These are phyloP conservation scores for Urostyla sp. DNA, from an alignment of 73 alveolate genomes.

Conservation along the genomic window DNA sequence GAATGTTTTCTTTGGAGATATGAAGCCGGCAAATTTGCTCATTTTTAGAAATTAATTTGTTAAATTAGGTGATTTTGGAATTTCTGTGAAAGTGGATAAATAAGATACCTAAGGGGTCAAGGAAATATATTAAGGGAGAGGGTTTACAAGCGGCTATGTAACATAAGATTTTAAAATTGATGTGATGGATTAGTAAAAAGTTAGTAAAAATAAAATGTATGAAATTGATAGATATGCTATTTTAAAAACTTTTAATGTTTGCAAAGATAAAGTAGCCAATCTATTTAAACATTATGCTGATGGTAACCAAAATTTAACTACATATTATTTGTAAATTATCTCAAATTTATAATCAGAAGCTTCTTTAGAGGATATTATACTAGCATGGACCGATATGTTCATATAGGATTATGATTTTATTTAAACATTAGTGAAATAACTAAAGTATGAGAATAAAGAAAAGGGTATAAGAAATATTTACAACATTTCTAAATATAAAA, in stretches of 20 bases:
- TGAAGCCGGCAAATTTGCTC: slow-evolving; percentile 51
- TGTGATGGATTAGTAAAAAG: not conserved
- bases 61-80: slow-evolving; percentile 56
- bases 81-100: slow-evolving; percentile 7
- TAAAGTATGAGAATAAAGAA: not conserved
- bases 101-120: not conserved
- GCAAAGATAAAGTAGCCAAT: not conserved
- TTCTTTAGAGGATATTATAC: not conserved
- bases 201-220: not conserved
- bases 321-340: not conserved
- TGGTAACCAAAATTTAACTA: not conserved
- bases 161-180: not conserved
- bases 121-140: not conserved
- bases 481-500: not conserved
- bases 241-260: not conserved
- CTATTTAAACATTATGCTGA: not conserved
- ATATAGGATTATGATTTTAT: not conserved
- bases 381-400: not conserved
- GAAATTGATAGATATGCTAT: not conserved
- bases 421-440: not conserved
- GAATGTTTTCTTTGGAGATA: slow-evolving; percentile 47
- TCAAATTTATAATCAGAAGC: not conserved
- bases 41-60: slow-evolving; percentile 33
- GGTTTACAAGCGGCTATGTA: not conserved
- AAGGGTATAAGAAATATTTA: not conserved